Base-by-base conservation (phyloP, 1,284 basidiomycete species). In the Erythrobasidium hasegawianum region DNA sequence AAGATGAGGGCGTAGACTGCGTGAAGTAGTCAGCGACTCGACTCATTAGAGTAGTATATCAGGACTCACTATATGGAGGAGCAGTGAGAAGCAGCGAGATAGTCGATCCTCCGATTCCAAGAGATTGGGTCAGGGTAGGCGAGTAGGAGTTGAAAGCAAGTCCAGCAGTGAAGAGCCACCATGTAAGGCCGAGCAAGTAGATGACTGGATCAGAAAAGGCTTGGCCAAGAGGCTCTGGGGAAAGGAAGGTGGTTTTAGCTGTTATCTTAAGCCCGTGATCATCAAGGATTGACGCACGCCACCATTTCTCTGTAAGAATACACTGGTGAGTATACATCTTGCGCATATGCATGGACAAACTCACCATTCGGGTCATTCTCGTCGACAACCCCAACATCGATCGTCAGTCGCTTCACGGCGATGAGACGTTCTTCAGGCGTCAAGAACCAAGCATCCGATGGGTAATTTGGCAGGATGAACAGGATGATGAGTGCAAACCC, bases 401-500 rank as follows among this genome's bases (percentile, higher is more conserved):
- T 87, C 0, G 85, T 81, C 27, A 90, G 80, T 5, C 88, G 83
- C 0, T 83, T 83, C 73, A 86, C 85, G 1, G 87, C 87, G 16
- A 89, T 80, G 5, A 81, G 81, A 11, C 81, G 79, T 71, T 90
- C 86, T 8, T 80, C 79, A 0, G 79, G 76, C n/a, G 81, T 77
- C 68, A 89, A 77, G 81, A 87, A 87, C 38, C 81, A 79, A 1
- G 87, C 87, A 71, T 88, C 88, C 59, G 70, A 70, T 1, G 76
- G 78, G 73, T 89, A 87, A 75, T 90, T 88, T 4, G 89, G 89
- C 3, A 90, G 83, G 67, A 89, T 81, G 73, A 86, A 86, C 62
- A 86, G 81, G 3, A 86, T 81, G 43, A 78, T 69, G 50, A 85
- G 67, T 14, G 86, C 87, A 29, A 87, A 81, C 40, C 82, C 74